A percentile compares a stretch with the other conserved stretches of the same genome.
These are phyloP conservation scores for Aspergillus phoenicis DNA, from an alignment of 2,329 filamentous ascomycete genomes.

Conservation along the genomic window DNA sequence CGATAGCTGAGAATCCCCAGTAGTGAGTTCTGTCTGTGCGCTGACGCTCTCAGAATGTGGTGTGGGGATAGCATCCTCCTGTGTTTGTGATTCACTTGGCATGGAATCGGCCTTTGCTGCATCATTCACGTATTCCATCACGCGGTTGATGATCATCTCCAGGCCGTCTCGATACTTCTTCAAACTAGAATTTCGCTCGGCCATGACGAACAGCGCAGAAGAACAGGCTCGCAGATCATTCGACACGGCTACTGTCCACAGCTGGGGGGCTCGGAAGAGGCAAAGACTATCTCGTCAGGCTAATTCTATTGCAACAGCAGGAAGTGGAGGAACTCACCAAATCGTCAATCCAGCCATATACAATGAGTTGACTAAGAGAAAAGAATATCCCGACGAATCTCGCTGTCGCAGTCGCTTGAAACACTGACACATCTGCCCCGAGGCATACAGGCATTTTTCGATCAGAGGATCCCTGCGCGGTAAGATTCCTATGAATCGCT, in stretches of 20 bases:
- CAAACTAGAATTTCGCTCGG: conserved; percentile 23
- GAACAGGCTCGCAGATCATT: conserved; percentile 28
- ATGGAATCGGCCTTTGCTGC: not conserved
- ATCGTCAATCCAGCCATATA: conserved; percentile 92
- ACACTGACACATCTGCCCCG: conserved; percentile 26
- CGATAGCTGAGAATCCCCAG: not conserved
- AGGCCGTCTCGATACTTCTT: conserved; percentile 25
- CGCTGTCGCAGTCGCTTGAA: conserved; percentile 81
- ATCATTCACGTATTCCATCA: conserved; percentile 19
- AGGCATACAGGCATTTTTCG: conserved; percentile 16
- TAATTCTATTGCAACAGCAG: conserved; percentile 69
- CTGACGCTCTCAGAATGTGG: not conserved
- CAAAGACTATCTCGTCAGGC: conserved; percentile 17
- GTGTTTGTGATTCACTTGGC: not conserved
- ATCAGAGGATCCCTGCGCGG: conserved; percentile 16
- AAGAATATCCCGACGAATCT: conserved; percentile 94
- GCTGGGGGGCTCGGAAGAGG: conserved; percentile 23
- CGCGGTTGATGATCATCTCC: conserved; percentile 23
- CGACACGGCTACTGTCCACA: conserved; percentile 23
- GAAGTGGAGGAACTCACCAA: conserved; percentile 59
- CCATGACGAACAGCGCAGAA: conserved; percentile 25
- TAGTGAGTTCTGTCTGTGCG: not conserved
- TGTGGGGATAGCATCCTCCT: not conserved
- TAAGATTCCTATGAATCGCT: conserved; percentile 23
- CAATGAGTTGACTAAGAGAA: conserved; percentile 94